Percentiles rank a stretch among this genome's conserved stretches.
These are phyloP conservation scores for Epichloe sibirici DNA, from an alignment of 2,329 filamentous ascomycete genomes.

Conservation along the genomic window DNA sequence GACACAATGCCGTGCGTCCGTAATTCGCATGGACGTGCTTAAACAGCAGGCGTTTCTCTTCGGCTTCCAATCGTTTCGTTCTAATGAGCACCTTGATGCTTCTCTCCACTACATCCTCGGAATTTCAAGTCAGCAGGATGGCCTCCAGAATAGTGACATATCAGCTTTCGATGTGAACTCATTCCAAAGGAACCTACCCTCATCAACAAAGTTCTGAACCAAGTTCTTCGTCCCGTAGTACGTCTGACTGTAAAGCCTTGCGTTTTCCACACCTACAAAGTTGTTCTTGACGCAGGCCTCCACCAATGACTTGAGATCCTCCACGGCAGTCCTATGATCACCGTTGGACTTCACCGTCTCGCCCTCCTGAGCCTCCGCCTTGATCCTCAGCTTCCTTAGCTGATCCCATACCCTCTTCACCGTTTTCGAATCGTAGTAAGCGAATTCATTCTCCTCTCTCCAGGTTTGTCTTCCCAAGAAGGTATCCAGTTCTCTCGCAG, in stretches of 20 bases:
- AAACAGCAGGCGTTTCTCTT: slow-evolving; percentile 72
- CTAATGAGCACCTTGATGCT: slow-evolving; percentile 55
- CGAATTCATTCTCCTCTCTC: slow-evolving; percentile 66
- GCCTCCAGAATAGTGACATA: too few species aligned
- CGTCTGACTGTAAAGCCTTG: slow-evolving; percentile 89
- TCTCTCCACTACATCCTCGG: slow-evolving; percentile 40
- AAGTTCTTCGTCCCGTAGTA: slow-evolving; percentile 96
- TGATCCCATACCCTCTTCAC: slow-evolving; percentile 67
- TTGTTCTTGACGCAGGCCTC: slow-evolving; percentile 96
- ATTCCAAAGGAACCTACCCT: slow-evolving; percentile 37
- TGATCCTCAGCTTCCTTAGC: slow-evolving; percentile 51
- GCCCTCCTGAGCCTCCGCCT: slow-evolving; percentile 40
- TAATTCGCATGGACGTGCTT: slow-evolving; percentile 85
- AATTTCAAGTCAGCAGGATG: background rate
- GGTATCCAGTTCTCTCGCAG: slow-evolving; percentile 65
- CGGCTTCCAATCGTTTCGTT: slow-evolving; percentile 52
- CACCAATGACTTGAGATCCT: slow-evolving; percentile 65
- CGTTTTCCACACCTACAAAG: slow-evolving; percentile 89
- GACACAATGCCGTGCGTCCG: slow-evolving; percentile 80
- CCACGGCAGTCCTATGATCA: slow-evolving; percentile 40
- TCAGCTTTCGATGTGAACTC: background rate
- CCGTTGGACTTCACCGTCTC: slow-evolving; percentile 23
- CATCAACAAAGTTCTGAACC: slow-evolving; percentile 81
- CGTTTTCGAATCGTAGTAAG: slow-evolving; percentile 81
- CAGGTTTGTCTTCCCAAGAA: slow-evolving; percentile 72